These are phyloP conservation scores for Conticribra weissflogii DNA, from an alignment of 108 stramenopile species.

Conservation along the genomic window DNA sequence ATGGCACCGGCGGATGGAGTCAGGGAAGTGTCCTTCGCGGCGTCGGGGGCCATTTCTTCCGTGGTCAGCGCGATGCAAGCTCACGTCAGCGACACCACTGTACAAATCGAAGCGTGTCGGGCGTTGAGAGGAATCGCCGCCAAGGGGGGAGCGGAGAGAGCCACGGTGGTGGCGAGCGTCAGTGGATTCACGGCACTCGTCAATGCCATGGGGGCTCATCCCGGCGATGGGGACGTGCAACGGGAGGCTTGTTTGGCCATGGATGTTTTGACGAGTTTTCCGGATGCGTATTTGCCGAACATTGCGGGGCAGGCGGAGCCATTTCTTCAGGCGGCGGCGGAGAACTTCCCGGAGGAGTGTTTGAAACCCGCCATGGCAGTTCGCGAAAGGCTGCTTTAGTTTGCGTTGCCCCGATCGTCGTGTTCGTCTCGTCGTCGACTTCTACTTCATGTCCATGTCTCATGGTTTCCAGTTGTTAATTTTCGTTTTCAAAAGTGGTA, in stretches of 20 bases:
- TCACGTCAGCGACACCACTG: slow-evolving; percentile 78
- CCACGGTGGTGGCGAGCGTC: slow-evolving; percentile 79
- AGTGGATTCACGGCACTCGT: slow-evolving; percentile 83
- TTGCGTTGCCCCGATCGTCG: too few species aligned
- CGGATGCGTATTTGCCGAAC: slow-evolving; percentile 75
- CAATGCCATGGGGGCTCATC: slow-evolving; percentile 80
- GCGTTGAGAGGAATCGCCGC: slow-evolving; percentile 74
- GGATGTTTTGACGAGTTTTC: slow-evolving; percentile 59
- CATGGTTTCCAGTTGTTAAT: too few species aligned
- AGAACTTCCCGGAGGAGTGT: slow-evolving; percentile 71
- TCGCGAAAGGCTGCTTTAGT: slow-evolving; percentile 10
- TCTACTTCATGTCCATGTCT: too few species aligned
- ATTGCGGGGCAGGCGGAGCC: slow-evolving; percentile 72
- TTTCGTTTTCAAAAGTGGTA: too few species aligned
- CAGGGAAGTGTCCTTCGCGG: slow-evolving; percentile 83
- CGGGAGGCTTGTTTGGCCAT: slow-evolving; percentile 66
- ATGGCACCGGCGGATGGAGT: slow-evolving; percentile 70
- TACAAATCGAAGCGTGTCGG: slow-evolving; percentile 79
- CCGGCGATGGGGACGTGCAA: slow-evolving; percentile 60
- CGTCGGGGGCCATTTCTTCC: slow-evolving; percentile 81
- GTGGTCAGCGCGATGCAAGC: slow-evolving; percentile 90
- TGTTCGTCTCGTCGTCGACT: too few species aligned
- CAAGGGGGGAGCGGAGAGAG: slow-evolving; percentile 74
- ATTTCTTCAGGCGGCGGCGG: slow-evolving; percentile 63
- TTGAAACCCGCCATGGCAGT: slow-evolving; percentile 47